phyloP scores from a whole-genome alignment of 1,139 yeast genomes.

The Trichomonascaceae sp. region DNA sequence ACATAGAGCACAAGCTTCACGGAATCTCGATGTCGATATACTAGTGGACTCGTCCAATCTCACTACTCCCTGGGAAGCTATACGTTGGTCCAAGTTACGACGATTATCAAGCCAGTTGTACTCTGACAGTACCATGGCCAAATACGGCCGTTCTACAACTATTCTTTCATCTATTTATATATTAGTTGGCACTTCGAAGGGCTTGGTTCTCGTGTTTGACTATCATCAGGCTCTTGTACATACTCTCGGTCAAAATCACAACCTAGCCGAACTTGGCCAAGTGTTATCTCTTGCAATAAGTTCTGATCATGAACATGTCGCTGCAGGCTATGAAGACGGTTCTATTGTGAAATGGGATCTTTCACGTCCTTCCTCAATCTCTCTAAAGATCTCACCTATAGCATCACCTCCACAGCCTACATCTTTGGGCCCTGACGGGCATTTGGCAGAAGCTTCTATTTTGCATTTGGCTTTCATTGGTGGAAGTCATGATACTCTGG shows the following conservation, averaged over 20 bases:
- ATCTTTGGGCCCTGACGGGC: slow-evolving; percentile 40
- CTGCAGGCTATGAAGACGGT: slow-evolving; percentile 43
- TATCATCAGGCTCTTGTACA: slow-evolving; percentile 50
- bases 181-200: slow-evolving; percentile 58
- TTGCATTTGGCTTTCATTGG: slow-evolving; percentile 50
- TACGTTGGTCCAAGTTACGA: slow-evolving; percentile 42
- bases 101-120: slow-evolving; percentile 37
- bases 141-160: slow-evolving; percentile 47
- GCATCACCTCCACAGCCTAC: slow-evolving; percentile 16
- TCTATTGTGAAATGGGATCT: slow-evolving; percentile 45
- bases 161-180: slow-evolving; percentile 48
- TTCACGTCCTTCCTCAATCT: slow-evolving; percentile 29
- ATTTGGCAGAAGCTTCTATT: slow-evolving; percentile 43
- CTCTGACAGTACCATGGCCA: slow-evolving; percentile 33
- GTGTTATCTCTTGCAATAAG: slow-evolving; percentile 46
- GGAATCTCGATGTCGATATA: background rate
- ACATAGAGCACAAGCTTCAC: background rate
- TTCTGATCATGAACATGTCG: slow-evolving; percentile 46
- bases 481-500: slow-evolving; percentile 49
- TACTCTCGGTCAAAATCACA: slow-evolving; percentile 34
- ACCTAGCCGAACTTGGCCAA: slow-evolving; percentile 34
- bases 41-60: slow-evolving; percentile 1
- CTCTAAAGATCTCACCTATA: slow-evolving; percentile 34
- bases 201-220: slow-evolving; percentile 55
- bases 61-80: slow-evolving; percentile 27